Conservation (phyloP, 768 basidiomycete species). For the Podaxis sp. region DNA sequence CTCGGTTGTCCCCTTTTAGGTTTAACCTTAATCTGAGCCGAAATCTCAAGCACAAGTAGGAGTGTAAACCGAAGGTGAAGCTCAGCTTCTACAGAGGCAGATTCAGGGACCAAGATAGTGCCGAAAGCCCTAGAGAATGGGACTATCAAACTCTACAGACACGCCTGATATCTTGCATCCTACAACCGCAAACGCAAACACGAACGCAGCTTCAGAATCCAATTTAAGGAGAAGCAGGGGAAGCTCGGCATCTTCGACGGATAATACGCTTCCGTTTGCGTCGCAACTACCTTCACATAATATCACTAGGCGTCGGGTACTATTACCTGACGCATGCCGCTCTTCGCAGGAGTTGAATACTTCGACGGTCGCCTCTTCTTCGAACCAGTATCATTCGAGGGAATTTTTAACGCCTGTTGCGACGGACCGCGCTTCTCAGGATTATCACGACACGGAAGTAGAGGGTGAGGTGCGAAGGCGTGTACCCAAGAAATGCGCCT, state of each 20-base stretch:
- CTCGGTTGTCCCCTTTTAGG: too few relatives aligned
- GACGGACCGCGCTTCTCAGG: neutral
- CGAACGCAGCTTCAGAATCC: neutral
- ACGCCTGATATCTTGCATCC: neutral
- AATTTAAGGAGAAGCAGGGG: neutral
- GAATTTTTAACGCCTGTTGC: neutral
- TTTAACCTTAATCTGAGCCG: too few relatives aligned
- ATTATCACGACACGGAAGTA: neutral
- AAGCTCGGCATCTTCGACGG: neutral
- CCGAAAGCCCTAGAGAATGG: too few relatives aligned
- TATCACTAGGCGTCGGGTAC: neutral
- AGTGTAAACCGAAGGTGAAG: neutral
- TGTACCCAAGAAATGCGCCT: conserved; percentile 1
- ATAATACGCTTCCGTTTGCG: neutral
- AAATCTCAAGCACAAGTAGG: too few relatives aligned
- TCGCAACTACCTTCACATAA: neutral
- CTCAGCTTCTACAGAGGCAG: neutral
- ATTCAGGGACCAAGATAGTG: neutral
- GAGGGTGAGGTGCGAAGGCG: neutral
- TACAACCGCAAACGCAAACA: neutral
- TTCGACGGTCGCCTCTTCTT: neutral
- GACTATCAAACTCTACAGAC: neutral
- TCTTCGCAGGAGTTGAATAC: neutral
- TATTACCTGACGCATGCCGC: neutral
- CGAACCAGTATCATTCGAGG: neutral